Percentiles rank a stretch among this genome's conserved stretches.
Evolutionary conservation across 176 grass and related monocot genomes (phyloP).

Genomic region (Rhynchospora breviuscula): DNA sequence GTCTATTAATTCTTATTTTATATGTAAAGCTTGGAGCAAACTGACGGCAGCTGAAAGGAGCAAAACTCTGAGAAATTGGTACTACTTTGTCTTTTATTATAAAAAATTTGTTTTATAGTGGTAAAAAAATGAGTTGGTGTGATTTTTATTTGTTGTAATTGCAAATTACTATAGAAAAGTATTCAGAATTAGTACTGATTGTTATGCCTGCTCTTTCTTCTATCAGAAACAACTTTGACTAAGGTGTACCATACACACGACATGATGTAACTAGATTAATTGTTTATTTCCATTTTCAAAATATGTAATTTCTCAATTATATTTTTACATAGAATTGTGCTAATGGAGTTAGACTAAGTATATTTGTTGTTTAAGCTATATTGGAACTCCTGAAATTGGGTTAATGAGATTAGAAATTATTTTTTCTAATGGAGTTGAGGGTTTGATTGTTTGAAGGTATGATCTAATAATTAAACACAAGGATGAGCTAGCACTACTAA

Average conservation of each 20-base stretch:
- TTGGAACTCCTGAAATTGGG: background rate
- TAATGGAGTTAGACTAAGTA: conserved; percentile 6
- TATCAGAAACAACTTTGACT: background rate
- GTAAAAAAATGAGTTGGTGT: background rate
- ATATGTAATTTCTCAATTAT: background rate
- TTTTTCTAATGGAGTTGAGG: conserved; percentile 23
- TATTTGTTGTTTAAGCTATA: conserved; percentile 6
- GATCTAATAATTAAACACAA: conserved; percentile 90
- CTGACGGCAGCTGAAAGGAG: conserved; percentile 82
- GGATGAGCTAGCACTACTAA: conserved; percentile 90
- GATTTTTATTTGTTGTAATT: background rate
- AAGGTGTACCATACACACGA: background rate
- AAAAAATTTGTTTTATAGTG: background rate
- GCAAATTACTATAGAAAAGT: background rate
- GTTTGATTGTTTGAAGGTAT: conserved; percentile 55
- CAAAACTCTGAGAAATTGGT: conserved; percentile 95
- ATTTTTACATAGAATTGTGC: background rate
- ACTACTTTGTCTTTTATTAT: background rate
- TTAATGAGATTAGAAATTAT: conserved; percentile 3
- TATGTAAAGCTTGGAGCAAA: conserved; percentile 86
- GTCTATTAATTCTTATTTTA: conserved; percentile 13
- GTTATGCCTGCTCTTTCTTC: background rate
- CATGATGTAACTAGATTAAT: background rate
- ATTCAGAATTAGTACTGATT: background rate
- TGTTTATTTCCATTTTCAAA: background rate